A percentile compares a stretch with the other conserved stretches of the same genome.
phyloP scores from a whole-genome alignment of 2,329 filamentous ascomycete species.

The Epichloe glyceriae region DNA sequence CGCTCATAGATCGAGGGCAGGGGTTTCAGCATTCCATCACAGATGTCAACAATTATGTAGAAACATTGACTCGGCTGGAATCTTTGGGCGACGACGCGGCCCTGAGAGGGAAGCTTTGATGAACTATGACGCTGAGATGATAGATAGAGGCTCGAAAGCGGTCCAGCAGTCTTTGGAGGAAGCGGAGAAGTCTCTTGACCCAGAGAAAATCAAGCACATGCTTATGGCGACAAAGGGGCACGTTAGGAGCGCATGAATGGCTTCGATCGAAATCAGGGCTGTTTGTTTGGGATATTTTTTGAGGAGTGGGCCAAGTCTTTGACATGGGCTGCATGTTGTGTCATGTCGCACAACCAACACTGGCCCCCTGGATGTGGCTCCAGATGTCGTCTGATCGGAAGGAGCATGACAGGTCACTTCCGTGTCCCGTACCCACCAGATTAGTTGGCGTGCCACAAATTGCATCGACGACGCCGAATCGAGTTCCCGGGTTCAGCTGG shows the following conservation, averaged over 20 bases:
- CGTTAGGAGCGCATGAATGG: slow-evolving; percentile 6
- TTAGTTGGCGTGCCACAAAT: not conserved
- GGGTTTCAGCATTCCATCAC: slow-evolving; percentile 30
- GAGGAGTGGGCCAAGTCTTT: not conserved
- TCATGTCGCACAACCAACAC: not conserved
- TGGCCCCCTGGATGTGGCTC: too few species aligned
- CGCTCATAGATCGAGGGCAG: slow-evolving; percentile 27
- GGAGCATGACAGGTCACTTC: not conserved
- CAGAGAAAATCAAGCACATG: slow-evolving; percentile 17
- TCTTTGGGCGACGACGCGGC: slow-evolving; percentile 4
- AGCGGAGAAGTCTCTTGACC: slow-evolving; percentile 18
- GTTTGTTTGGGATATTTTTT: not conserved
- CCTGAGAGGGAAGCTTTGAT: slow-evolving; percentile 11
- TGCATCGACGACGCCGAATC: not conserved
- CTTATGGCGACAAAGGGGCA: slow-evolving; percentile 20
- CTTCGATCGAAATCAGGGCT: not conserved
- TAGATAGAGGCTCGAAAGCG: slow-evolving; percentile 20
- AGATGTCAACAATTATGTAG: slow-evolving; percentile 26
- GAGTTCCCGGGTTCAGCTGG: not conserved
- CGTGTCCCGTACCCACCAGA: not conserved
- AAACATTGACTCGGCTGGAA: slow-evolving; percentile 15
- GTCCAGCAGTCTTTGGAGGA: slow-evolving; percentile 22
- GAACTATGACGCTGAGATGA: slow-evolving; percentile 20
- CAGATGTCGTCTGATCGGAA: too few species aligned
- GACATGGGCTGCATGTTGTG: not conserved